A percentile compares a stretch with the other conserved stretches of the same genome.
phyloP scores from a whole-genome alignment of 371 early-diverging fungal genomes.

The Phascolomyces articulosus region DNA sequence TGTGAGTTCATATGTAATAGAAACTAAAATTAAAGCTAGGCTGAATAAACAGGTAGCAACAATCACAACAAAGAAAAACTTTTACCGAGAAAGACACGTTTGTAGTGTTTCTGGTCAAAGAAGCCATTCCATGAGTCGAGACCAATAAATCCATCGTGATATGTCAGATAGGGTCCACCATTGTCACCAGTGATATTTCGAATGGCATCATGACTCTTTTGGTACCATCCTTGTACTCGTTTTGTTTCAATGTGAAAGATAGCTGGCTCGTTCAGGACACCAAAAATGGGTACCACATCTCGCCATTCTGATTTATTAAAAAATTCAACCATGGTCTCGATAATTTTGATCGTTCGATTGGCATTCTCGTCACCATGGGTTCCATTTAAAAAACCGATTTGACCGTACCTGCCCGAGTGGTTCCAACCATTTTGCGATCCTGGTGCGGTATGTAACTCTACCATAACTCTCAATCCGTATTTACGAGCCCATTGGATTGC shows the following conservation, averaged over 20 bases:
- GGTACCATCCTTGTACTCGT: conserved; percentile 38
- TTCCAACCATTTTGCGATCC: conserved; percentile 86
- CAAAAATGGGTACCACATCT: conserved; percentile 56
- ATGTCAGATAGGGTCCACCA: conserved; percentile 35
- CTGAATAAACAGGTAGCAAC: not conserved
- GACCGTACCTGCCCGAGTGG: conserved; percentile 61
- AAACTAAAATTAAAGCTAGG: too few species aligned
- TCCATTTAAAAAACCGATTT: conserved; percentile 53
- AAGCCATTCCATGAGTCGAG: conserved; percentile 38
- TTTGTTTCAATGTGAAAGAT: conserved; percentile 22
- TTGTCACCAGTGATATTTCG: conserved; percentile 30
- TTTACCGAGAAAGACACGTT: conserved; percentile 26
- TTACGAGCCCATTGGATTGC: conserved; percentile 71
- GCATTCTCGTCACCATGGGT: conserved; percentile 37
- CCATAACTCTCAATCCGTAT: conserved; percentile 70
- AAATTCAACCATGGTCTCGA: conserved; percentile 40
- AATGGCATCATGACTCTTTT: conserved; percentile 28
- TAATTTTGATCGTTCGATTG: conserved; percentile 34
- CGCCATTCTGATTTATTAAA: conserved; percentile 51
- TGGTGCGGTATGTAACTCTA: conserved; percentile 78
- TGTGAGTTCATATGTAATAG: too few species aligned
- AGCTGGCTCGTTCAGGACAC: conserved; percentile 54
- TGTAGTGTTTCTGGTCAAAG: conserved; percentile 28
- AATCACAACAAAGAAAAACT: not conserved
- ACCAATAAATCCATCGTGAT: conserved; percentile 48